Evolutionary conservation across 2,329 filamentous ascomycete species (phyloP), one percentile per base, ranked within the genome.

Genomic region (Exophiala calicioides): DNA sequence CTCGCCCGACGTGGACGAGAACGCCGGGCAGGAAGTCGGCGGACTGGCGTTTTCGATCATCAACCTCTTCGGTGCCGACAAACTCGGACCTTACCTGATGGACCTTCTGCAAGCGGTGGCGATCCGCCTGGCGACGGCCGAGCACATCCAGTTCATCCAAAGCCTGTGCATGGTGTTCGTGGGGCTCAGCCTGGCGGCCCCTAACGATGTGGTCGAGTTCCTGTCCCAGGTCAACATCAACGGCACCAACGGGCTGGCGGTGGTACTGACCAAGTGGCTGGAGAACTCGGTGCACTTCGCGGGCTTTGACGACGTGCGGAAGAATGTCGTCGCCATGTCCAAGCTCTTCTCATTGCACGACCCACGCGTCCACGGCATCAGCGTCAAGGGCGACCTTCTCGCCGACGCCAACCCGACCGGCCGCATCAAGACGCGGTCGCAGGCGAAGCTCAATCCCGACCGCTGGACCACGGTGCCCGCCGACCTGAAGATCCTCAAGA

Each of bases 281-380:
- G 93, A 97, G 71, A 95, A 97, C 68, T 95, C 90, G 3, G 81
- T 95, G 67, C 95, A 86, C 67, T 98, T 98, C 69, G 90, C 90
- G n/a, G 93, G 93, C 9, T 98, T 96, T 60, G 90, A 97, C 60
- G 91, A 96, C 67, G 97, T 97, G 59, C 82, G 90, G 58, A 89
- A 96, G 68, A 98, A 97, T 62, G 88, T 96, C 49, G 91, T 95
- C 59, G 93, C 93, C 4, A 78, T 98, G 2, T 90, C 90, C 0
- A 95, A 94, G 63, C 75, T 98, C 2, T 97, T 93, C 67, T 84
- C 85, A 44, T 78, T 98, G 13, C 86, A 93, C 62, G 91, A 97
- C 61, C 74, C 82, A 7, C 85, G 91, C 23, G 68, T 98, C 23
- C 74, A 80, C 9, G 82, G 88, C 61, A 88, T 90, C 3, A 81